phyloP scores from a whole-genome alignment of 331 rosid genomes.

The Malus hybrid region DNA sequence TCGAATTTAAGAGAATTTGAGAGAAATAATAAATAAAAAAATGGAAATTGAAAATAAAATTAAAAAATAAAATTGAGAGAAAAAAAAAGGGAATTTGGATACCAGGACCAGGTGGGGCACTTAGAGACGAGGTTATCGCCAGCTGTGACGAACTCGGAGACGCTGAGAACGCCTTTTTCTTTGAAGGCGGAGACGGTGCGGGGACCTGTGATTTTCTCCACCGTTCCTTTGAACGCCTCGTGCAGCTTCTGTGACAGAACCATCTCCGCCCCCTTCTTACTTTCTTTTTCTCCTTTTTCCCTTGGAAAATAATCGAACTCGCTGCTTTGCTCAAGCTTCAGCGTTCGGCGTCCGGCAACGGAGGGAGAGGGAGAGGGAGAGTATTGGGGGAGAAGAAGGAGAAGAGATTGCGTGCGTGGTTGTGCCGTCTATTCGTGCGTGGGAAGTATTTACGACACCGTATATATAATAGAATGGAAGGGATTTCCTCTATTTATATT shows the following conservation, averaged over 20 bases:
- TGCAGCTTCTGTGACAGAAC: slow-evolving; percentile 85
- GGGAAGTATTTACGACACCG: too few species aligned
- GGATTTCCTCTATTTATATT: too few species aligned
- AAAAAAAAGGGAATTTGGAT: neutral
- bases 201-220: slow-evolving; percentile 86
- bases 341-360: neutral
- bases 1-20: neutral
- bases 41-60: neutral
- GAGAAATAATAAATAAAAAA: too few species aligned
- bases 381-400: neutral
- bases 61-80: neutral
- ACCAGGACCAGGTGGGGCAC: slow-evolving; percentile 99
- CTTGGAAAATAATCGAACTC: neutral
- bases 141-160: slow-evolving; percentile 74
- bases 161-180: slow-evolving; percentile 96
- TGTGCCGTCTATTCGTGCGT: neutral
- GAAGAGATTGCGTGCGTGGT: neutral
- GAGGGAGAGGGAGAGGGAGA: neutral
- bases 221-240: slow-evolving; percentile 95
- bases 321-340: neutral
- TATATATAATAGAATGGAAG: too few species aligned
- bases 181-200: slow-evolving; percentile 93
- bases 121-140: slow-evolving; percentile 97
- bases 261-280: slow-evolving; percentile 32
- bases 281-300: neutral